Evolutionary conservation across 805 yeast genomes (phyloP).

Genomic region (Candida sonorensis): DNA sequence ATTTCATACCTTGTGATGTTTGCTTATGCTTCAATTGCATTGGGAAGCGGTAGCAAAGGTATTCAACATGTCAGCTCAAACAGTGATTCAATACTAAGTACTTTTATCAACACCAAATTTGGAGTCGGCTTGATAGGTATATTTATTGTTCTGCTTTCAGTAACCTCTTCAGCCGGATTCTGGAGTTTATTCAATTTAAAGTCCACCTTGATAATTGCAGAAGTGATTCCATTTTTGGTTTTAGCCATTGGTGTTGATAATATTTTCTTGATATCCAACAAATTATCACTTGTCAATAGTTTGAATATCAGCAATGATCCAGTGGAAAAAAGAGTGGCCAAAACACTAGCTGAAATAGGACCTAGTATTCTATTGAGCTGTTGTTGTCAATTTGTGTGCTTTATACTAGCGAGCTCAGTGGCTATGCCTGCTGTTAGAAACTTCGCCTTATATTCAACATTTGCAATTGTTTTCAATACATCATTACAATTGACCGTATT

Average conservation of each 20-base stretch:
- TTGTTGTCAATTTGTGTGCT: constrained; percentile 71
- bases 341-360: constrained; percentile 67
- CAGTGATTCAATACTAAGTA: constrained; percentile 6
- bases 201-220: constrained; percentile 89
- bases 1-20: constrained; percentile 84
- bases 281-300: constrained; percentile 50
- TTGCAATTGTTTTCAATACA: constrained; percentile 75
- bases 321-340: constrained; percentile 52
- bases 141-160: constrained; percentile 72
- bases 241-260: constrained; percentile 96
- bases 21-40: constrained; percentile 74
- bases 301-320: constrained; percentile 31
- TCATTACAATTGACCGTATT: constrained; percentile 76
- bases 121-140: constrained; percentile 82
- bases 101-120: constrained; percentile 50
- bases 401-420: constrained; percentile 70
- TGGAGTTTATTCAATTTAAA: constrained; percentile 72
- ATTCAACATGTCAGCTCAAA: too few species aligned
- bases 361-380: constrained; percentile 83
- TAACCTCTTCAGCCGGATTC: constrained; percentile 74
- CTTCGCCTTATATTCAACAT: constrained; percentile 86
- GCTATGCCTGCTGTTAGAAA: constrained; percentile 95
- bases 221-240: constrained; percentile 89
- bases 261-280: constrained; percentile 80
- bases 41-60: constrained; percentile 42